Conservation (phyloP, 2,329 filamentous ascomycete species). For the Colletotrichum eleusines region DNA sequence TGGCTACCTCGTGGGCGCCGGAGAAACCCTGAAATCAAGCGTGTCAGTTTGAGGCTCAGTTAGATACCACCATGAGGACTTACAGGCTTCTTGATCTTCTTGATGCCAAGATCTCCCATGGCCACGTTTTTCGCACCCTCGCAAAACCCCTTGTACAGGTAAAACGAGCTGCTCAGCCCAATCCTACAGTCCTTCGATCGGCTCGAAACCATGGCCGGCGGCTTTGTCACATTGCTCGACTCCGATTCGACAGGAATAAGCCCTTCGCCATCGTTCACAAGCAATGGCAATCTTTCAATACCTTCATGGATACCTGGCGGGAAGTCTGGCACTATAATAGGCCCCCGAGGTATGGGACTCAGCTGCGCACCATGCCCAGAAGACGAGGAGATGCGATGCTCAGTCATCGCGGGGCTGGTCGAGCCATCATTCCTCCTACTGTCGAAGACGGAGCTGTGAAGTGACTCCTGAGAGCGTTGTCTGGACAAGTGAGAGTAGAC, state of each 20-base stretch:
- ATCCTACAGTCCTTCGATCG: slow-evolving; percentile 56
- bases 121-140: slow-evolving; percentile 64
- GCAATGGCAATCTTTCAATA: slow-evolving; percentile 28
- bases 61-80: slow-evolving; percentile 36
- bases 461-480: slow-evolving; percentile 51
- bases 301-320: slow-evolving; percentile 35
- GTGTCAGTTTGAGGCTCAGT: background rate
- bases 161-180: slow-evolving; percentile 61
- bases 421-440: slow-evolving; percentile 47
- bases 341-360: slow-evolving; percentile 8
- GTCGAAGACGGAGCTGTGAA: slow-evolving; percentile 53
- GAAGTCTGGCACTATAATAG: slow-evolving; percentile 32
- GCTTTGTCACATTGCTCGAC: slow-evolving; percentile 32
- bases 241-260: slow-evolving; percentile 54
- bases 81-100: slow-evolving; percentile 63
- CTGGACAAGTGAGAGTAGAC: slow-evolving; percentile 44
- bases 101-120: slow-evolving; percentile 62
- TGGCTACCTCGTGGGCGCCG: slow-evolving; percentile 58
- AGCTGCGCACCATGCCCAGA: slow-evolving; percentile 38
- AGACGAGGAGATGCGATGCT: slow-evolving; percentile 42
- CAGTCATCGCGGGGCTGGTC: slow-evolving; percentile 41
- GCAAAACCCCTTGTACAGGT: slow-evolving; percentile 66
- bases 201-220: slow-evolving; percentile 38
- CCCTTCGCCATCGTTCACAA: slow-evolving; percentile 47
- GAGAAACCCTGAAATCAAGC: slow-evolving; percentile 55